A percentile compares a stretch with the other conserved stretches of the same genome.
Conservation (phyloP, 805 yeast genomes). For the Candida fluviatilis region DNA sequence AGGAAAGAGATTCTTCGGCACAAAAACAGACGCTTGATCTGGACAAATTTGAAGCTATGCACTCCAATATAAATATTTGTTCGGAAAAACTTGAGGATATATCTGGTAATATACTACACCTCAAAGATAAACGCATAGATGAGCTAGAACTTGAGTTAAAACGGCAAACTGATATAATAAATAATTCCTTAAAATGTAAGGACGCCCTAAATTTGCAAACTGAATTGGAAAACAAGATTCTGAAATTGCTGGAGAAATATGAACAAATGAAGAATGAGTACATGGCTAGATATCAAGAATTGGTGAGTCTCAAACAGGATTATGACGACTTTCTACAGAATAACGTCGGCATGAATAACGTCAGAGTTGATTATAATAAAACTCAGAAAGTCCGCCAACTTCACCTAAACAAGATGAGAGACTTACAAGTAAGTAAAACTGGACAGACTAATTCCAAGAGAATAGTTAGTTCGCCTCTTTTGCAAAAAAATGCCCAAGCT, state of each 20-base stretch:
- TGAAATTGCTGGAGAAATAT: conserved; percentile 16
- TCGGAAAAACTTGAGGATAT: neutral
- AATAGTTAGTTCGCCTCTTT: conserved; percentile 24
- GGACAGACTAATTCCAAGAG: conserved; percentile 13
- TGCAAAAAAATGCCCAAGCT: conserved; percentile 5
- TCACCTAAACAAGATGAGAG: conserved; percentile 7
- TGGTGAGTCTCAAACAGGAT: conserved; percentile 16
- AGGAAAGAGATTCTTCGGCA: neutral
- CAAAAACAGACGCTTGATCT: neutral
- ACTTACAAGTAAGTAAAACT: conserved; percentile 2
- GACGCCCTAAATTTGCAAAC: neutral
- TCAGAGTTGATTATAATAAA: neutral
- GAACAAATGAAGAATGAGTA: conserved; percentile 16
- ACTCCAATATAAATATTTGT: neutral
- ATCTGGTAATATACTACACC: neutral
- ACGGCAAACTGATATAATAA: neutral
- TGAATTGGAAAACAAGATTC: conserved; percentile 5
- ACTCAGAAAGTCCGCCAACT: conserved; percentile 10
- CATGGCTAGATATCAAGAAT: conserved; percentile 20
- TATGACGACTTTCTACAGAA: conserved; percentile 17
- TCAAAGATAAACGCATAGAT: conserved; percentile 1
- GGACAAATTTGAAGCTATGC: neutral
- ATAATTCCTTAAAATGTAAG: neutral
- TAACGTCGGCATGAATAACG: neutral
- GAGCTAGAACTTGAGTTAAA: neutral